Conservation (phyloP, 306 rosid genomes). For the Senna tora region DNA sequence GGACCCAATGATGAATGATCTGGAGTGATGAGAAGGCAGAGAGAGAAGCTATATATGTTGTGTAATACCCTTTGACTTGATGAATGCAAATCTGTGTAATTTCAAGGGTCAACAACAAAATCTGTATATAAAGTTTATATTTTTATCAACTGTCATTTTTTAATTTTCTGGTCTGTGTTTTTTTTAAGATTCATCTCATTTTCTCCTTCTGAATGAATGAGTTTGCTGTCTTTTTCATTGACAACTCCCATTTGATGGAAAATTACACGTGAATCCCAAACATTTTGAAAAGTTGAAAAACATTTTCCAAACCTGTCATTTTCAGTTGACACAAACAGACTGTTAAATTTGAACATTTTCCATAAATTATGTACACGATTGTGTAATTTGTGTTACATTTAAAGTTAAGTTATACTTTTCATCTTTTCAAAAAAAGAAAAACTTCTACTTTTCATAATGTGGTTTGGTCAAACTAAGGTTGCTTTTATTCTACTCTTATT, state of each 20-base stretch:
- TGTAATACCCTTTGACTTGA: slow-evolving; percentile 40
- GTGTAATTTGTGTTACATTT: too few relatives aligned
- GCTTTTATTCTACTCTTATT: too few relatives aligned
- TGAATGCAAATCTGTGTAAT: slow-evolving; percentile 28
- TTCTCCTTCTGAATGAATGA: background rate
- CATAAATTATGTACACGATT: too few relatives aligned
- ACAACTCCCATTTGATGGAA: background rate
- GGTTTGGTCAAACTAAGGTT: too few relatives aligned
- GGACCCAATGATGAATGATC: slow-evolving; percentile 40
- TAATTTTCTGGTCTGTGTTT: slow-evolving; percentile 21
- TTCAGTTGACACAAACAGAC: background rate
- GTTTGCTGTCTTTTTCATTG: background rate
- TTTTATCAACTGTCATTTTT: slow-evolving; percentile 6
- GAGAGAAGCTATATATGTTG: slow-evolving; percentile 30
- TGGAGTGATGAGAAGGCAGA: slow-evolving; percentile 47
- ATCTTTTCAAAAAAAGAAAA: too few relatives aligned
- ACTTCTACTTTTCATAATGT: too few relatives aligned
- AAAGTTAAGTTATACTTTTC: too few relatives aligned
- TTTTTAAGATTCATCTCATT: background rate
- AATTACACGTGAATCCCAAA: background rate
- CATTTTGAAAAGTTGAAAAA: background rate
- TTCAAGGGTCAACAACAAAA: slow-evolving; percentile 23
- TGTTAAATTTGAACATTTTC: too few relatives aligned
- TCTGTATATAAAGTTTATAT: slow-evolving; percentile 43
- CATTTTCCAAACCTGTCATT: background rate